Percentiles rank a stretch among this genome's conserved stretches.
Evolutionary conservation across 225 moss, liverwort and hornwort species (phyloP).

Genomic region (Neckera pumila): DNA sequence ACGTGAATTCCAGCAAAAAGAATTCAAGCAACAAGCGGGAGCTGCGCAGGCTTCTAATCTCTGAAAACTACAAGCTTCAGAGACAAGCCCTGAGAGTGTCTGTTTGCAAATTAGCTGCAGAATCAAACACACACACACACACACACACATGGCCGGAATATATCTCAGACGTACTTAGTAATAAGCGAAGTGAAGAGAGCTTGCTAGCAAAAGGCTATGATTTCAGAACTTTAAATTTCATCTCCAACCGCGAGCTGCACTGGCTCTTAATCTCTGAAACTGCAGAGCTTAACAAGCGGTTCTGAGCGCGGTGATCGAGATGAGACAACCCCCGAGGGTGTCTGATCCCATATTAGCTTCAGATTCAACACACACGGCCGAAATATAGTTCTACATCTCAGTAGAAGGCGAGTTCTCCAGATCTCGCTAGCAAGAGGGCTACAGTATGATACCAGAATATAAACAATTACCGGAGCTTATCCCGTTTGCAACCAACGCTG

Average conservation of each 20-base stretch:
- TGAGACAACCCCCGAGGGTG: neutral
- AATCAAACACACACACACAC: neutral
- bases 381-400: no score
- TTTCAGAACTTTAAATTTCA: neutral
- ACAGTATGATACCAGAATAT: neutral
- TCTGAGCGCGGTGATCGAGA: no score
- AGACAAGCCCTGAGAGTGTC: neutral
- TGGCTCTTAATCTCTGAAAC: neutral
- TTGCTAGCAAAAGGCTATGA: neutral
- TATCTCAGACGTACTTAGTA: neutral
- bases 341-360: neutral
- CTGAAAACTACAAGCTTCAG: neutral
- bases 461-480: neutral
- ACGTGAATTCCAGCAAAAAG: neutral
- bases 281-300: neutral
- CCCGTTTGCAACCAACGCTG: neutral
- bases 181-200: neutral
- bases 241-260: neutral
- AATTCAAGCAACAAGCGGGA: neutral
- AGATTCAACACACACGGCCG: neutral
- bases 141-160: neutral
- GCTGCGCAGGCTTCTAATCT: neutral
- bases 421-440: neutral
- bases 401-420: neutral
- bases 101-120: neutral